Conservation (phyloP, 805 yeast species). For the Cephaloascus albidus region DNA sequence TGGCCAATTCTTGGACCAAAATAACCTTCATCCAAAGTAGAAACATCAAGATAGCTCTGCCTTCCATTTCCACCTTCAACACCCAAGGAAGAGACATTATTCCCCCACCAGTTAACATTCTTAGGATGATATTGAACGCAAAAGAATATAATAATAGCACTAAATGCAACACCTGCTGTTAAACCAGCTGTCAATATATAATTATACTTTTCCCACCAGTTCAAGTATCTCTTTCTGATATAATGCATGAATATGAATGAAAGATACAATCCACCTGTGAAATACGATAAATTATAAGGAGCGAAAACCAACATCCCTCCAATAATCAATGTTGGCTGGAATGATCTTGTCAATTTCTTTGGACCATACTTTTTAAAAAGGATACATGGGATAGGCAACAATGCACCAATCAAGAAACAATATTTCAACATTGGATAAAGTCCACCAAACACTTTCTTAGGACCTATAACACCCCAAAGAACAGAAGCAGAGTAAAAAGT, state of each 20-base stretch:
- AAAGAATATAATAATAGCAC: conserved; percentile 50
- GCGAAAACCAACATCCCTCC: conserved; percentile 33
- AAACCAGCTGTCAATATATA: conserved; percentile 48
- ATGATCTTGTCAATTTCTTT: conserved; percentile 10
- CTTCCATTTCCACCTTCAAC: neutral
- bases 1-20: conserved; percentile 16
- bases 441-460: conserved; percentile 32
- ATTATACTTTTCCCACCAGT: conserved; percentile 51
- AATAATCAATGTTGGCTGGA: conserved; percentile 30
- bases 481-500: conserved; percentile 29
- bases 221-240: conserved; percentile 35
- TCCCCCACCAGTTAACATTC: conserved; percentile 60
- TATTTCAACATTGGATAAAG: conserved; percentile 30
- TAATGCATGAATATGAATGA: conserved; percentile 40
- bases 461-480: conserved; percentile 35
- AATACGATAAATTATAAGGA: conserved; percentile 32
- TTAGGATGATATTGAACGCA: conserved; percentile 31
- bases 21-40: neutral
- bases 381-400: conserved; percentile 13
- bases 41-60: neutral
- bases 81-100: conserved; percentile 7
- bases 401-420: conserved; percentile 28
- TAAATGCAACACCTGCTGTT: conserved; percentile 54
- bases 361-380: neutral
- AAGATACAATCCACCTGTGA: conserved; percentile 29